Evolutionary conservation across 306 rosid genomes (phyloP), one percentile per base, ranked within the genome.

Genomic region (Cicer pinnatifidum): DNA sequence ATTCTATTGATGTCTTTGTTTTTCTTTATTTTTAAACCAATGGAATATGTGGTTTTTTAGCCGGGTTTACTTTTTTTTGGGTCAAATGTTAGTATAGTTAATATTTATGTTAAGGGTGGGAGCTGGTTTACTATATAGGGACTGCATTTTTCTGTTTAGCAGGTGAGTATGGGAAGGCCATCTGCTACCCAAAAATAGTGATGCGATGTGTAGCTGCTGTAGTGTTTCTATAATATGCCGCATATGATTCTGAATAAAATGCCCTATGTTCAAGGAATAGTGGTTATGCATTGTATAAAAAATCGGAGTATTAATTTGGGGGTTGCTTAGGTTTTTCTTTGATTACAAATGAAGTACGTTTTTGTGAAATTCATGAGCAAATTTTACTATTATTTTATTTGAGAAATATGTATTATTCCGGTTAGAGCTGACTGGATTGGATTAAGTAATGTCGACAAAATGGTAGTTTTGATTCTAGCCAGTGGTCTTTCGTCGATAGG

Each of bases 291-390:
- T 28, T 0, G 1, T 60, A 37, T 47, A 17, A 38, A 52, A 66
- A 79, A 58, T 6, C 17, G 60, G 44, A 51, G 77, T 51, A 15
- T 52, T 43, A 43, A 28, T 41, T 65, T 37, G 39, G 66, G 37
- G 75, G 77, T 39, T 57, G 38, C 9, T 10, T 17, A 66, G 54
- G 45, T 59, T 15, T 69, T 69, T 16, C 7, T 10, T 62, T 52
- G 69, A 64, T 41, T 40, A 35, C 59, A 48, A 68, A 28, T 48
- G 44, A 6, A 48, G 58, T 37, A 47, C 13, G 33, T 35, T 44
- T 33, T 20, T 71, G 62, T 70, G 39, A 70, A 17, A 52, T 51
- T 69, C 28, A n/a, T 70, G 50, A 17, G 40, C 51, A 53, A 69
- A 71, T 53, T 52, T 15, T 52, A 52, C 58, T 52, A 2, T 16